Base-by-base conservation (phyloP, 1,284 basidiomycete genomes). In the Malassezia psittaci region DNA sequence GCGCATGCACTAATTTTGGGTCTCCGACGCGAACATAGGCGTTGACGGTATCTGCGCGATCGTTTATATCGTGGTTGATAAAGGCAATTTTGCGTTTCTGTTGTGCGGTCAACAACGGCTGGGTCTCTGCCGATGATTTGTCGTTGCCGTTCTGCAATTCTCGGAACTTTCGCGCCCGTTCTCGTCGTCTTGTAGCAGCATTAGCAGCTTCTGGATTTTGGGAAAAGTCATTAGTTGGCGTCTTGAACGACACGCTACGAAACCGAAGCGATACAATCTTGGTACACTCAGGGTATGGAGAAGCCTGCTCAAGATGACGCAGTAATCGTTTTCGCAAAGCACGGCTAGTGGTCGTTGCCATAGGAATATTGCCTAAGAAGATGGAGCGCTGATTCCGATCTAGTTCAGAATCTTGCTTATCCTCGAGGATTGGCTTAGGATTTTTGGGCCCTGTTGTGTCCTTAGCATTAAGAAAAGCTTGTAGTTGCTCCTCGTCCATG, bases 41-140 rank as follows among this genome's bases (percentile, higher is more conserved):
- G 51, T 72, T 67, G 24, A 70, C 65, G 21, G 56, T 52, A 38
- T 64, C 61, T 21, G 70, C 72, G 29, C 69, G 61, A 37, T 69
- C 62, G 59, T 74, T 57, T 50, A 66, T 37, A 21, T 91, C 87
- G 57, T 85, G 84, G 70, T 90, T 89, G 76, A 96, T 94, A 74
- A 90, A 94, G 0, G 90, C 88, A 38, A 96, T 84, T 66, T 86
- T 87, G 76, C 93, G 88, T 79, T 96, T 96, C 75, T 96, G 87
- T 54, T 81, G 81, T 0, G 87, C 80, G 16, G 83, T 88, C 51
- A 94, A 80, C 72, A 82, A 88, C 34, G 67, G 67, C 64, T 77
- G 76, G 39, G 64, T 16, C n/a, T 43, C 36, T 10, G 44, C 35
- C 0, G 52, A 54, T 9, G 45, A 35, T 21, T 43, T 18, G 1